These are phyloP conservation scores for Acanthamoeba royreba DNA, from an alignment of 208 protist species.

Conservation along the genomic window DNA sequence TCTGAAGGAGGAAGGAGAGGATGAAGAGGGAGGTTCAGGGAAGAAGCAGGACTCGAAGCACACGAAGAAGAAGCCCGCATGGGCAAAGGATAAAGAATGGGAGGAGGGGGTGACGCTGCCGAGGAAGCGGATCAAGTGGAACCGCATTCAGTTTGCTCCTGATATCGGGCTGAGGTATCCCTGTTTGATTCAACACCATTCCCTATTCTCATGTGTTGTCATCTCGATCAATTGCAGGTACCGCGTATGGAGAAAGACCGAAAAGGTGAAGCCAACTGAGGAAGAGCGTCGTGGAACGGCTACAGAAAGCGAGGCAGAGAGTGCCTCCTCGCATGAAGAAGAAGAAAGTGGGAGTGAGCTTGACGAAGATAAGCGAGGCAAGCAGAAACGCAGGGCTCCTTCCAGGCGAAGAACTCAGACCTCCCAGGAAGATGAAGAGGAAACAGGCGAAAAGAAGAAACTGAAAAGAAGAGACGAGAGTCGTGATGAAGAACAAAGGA, in stretches of 20 bases:
- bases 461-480: no score
- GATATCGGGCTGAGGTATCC: neutral
- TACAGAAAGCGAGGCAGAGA: neutral
- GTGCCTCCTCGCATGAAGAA: no score
- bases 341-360: no score
- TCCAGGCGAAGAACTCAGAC: no score
- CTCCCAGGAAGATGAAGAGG: no score
- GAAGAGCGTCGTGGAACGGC: neutral
- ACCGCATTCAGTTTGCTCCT: neutral
- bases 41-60: neutral
- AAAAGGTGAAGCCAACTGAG: neutral
- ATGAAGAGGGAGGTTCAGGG: neutral
- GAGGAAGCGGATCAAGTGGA: neutral
- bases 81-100: neutral
- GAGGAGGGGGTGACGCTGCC: neutral
- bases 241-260: neutral
- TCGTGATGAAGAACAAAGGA: no score
- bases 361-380: no score
- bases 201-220: neutral
- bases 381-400: no score
- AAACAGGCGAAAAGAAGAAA: no score
- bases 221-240: neutral
- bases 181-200: neutral
- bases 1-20: neutral
- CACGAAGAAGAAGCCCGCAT: neutral